Evolutionary conservation across 1,139 yeast species (phyloP).

Genomic region (Hemisphaericaspora subhashii): DNA sequence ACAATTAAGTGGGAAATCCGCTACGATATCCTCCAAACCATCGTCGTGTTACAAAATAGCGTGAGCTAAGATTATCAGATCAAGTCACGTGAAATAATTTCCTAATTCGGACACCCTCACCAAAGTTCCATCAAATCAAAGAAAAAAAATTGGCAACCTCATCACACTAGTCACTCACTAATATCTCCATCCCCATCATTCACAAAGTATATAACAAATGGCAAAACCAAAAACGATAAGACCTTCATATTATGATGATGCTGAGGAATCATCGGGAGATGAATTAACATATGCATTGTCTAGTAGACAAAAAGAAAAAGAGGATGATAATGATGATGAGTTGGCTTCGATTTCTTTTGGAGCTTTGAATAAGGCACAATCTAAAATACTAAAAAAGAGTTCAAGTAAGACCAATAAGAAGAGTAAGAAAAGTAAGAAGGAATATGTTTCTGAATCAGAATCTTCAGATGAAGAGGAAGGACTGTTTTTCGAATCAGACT

Average conservation of each 20-base stretch:
- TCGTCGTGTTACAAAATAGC: too few species aligned
- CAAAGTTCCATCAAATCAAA: not conserved
- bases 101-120: not conserved
- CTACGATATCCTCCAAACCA: too few species aligned
- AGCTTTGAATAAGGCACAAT: constrained; percentile 58
- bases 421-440: constrained; percentile 16
- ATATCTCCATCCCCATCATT: too few species aligned
- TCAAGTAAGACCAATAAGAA: constrained; percentile 12
- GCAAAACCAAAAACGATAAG: constrained; percentile 13
- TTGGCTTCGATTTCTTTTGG: constrained; percentile 51
- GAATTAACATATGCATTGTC: constrained; percentile 16
- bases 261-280: constrained; percentile 21
- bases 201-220: constrained; percentile 6
- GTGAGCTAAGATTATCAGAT: not conserved
- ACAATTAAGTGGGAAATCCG: too few species aligned
- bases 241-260: constrained; percentile 18
- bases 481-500: constrained; percentile 16
- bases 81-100: not conserved
- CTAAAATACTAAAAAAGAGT: constrained; percentile 30
- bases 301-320: constrained; percentile 13
- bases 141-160: constrained; percentile 3
- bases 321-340: constrained; percentile 23
- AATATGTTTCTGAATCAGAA: constrained; percentile 11
- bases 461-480: constrained; percentile 14
- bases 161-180: too few species aligned